A percentile compares a stretch with the other conserved stretches of the same genome.
Evolutionary conservation across 768 basidiomycete species (phyloP).

Genomic region (Trametes villosa): DNA sequence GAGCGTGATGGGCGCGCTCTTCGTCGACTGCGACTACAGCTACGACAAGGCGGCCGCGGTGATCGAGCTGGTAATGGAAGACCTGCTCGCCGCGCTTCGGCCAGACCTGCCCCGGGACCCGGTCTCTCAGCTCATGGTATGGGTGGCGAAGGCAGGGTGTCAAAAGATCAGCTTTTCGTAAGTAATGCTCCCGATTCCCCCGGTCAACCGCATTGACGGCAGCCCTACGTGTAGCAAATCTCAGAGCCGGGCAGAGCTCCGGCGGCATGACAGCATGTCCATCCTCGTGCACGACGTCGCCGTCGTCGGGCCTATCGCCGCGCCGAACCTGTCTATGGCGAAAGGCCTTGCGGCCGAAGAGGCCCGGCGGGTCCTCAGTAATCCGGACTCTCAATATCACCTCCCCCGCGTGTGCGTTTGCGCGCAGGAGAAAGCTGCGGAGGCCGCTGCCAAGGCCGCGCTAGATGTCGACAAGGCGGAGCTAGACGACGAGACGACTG

Average conservation of each 20-base stretch:
- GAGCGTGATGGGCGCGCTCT: constrained; percentile 80
- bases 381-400: constrained; percentile 47
- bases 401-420: constrained; percentile 52
- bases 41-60: constrained; percentile 69
- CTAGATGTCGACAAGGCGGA: constrained; percentile 29
- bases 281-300: constrained; percentile 61
- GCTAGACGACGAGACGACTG: constrained; percentile 50
- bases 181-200: constrained; percentile 31
- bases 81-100: constrained; percentile 62
- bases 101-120: constrained; percentile 72
- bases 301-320: constrained; percentile 65
- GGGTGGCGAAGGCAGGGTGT: constrained; percentile 65
- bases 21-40: constrained; percentile 79
- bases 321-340: constrained; percentile 59
- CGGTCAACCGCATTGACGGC: constrained; percentile 23
- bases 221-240: constrained; percentile 44
- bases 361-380: constrained; percentile 56
- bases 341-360: constrained; percentile 70
- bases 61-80: constrained; percentile 65
- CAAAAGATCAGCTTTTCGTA: constrained; percentile 50
- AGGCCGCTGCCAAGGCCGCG: constrained; percentile 8
- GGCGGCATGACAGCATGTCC: constrained; percentile 54
- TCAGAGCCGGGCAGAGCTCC: constrained; percentile 47
- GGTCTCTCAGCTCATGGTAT: constrained; percentile 70
- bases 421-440: constrained; percentile 7